Evolutionary conservation across 192 early-diverging fungal genomes (phyloP).

Genomic region (Podila clonocystis): DNA sequence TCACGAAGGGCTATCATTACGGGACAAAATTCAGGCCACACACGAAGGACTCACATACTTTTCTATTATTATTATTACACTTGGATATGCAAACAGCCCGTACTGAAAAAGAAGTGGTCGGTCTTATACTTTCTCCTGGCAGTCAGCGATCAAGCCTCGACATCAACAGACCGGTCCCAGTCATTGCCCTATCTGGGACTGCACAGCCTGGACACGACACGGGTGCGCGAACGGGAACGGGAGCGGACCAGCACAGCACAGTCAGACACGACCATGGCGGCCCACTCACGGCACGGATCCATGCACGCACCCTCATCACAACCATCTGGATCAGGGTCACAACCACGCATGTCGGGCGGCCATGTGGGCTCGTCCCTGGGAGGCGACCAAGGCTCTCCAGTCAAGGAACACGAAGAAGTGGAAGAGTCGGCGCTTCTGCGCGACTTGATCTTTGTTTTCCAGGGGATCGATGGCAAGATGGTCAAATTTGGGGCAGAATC

Average conservation of each 20-base stretch:
- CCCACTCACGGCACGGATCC: slow-evolving; percentile 20
- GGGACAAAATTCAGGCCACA: neutral
- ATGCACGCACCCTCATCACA: slow-evolving; percentile 7
- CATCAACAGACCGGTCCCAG: slow-evolving; percentile 11
- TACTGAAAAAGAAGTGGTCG: slow-evolving; percentile 66
- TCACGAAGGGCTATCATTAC: neutral
- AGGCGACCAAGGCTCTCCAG: neutral
- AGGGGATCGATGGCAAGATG: slow-evolving; percentile 91
- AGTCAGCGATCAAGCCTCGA: slow-evolving; percentile 50
- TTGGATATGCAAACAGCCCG: slow-evolving; percentile 33
- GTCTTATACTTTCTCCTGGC: slow-evolving; percentile 64
- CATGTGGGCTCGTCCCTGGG: neutral
- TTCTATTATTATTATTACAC: neutral
- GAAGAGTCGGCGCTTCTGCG: slow-evolving; percentile 74
- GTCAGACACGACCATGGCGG: slow-evolving; percentile 11
- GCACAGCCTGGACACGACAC: slow-evolving; percentile 34
- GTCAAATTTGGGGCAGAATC: slow-evolving; percentile 68
- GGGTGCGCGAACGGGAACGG: slow-evolving; percentile 15
- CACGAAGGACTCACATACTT: neutral
- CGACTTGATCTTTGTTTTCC: slow-evolving; percentile 92
- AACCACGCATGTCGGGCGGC: neutral
- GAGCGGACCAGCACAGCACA: slow-evolving; percentile 13
- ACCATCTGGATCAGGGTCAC: neutral
- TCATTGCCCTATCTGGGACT: slow-evolving; percentile 39
- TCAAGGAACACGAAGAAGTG: slow-evolving; percentile 40